These are phyloP conservation scores for Exophiala viscosa DNA, from an alignment of 2,329 filamentous ascomycete genomes.

Conservation along the genomic window DNA sequence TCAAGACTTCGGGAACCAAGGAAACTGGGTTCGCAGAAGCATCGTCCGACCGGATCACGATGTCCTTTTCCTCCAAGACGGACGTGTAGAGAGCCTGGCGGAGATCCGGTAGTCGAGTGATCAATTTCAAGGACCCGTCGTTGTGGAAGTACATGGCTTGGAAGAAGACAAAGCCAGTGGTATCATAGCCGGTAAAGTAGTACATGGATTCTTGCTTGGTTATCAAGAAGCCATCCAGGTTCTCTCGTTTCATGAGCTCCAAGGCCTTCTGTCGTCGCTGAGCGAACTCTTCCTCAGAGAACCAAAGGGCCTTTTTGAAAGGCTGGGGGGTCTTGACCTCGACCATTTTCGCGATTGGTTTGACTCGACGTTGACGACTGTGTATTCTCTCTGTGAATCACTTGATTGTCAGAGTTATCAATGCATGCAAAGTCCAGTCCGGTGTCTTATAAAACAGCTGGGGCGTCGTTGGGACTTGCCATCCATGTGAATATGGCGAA, in stretches of 20 bases:
- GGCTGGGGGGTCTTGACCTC: constrained; percentile 25
- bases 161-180: constrained; percentile 38
- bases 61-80: not conserved
- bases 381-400: too few species aligned
- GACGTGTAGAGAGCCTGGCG: constrained; percentile 36
- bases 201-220: constrained; percentile 36
- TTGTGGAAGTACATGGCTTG: constrained; percentile 38
- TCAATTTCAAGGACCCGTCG: constrained; percentile 33
- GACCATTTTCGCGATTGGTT: not conserved
- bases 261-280: constrained; percentile 28
- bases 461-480: too few species aligned
- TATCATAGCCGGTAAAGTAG: constrained; percentile 35
- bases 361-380: too few species aligned
- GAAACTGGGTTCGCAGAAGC: not conserved
- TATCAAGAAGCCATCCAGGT: constrained; percentile 36
- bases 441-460: too few species aligned
- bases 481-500: too few species aligned
- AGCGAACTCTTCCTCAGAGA: constrained; percentile 30
- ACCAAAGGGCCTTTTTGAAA: constrained; percentile 33
- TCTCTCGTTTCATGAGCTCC: constrained; percentile 33
- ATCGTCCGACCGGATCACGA: not conserved
- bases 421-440: too few species aligned
- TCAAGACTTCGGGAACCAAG: not conserved
- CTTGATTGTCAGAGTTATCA: too few species aligned
- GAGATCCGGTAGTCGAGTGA: constrained; percentile 33